phyloP scores from a whole-genome alignment of 2,329 filamentous ascomycete genomes.

The Intubia oerlemansii region DNA sequence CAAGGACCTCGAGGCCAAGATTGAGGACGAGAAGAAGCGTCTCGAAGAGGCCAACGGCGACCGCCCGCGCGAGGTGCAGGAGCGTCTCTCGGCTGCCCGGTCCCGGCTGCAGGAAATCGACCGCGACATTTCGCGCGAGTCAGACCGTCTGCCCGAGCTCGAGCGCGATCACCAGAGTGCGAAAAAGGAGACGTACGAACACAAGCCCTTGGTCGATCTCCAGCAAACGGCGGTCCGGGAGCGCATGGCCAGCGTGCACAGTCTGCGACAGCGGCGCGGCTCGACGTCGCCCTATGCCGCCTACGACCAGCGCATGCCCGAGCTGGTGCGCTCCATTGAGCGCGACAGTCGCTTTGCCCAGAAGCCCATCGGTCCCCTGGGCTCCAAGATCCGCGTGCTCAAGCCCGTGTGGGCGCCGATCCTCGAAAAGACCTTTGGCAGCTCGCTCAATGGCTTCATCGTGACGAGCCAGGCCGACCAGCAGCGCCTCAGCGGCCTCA shows the following conservation, averaged over 20 bases:
- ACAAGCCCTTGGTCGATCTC: conserved; percentile 13
- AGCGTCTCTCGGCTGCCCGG: conserved; percentile 34
- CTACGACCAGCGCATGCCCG: conserved; percentile 40
- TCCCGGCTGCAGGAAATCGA: conserved; percentile 22
- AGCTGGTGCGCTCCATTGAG: conserved; percentile 46
- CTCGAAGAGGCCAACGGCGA: conserved; percentile 46
- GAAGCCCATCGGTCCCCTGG: conserved; percentile 68
- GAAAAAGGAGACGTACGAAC: conserved; percentile 11
- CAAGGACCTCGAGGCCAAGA: conserved; percentile 22
- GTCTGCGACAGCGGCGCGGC: conserved; percentile 33
- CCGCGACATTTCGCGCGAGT: conserved; percentile 12
- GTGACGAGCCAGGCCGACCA: conserved; percentile 62
- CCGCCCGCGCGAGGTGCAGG: conserved; percentile 37
- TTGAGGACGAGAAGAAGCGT: conserved; percentile 33
- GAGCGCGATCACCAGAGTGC: conserved; percentile 14
- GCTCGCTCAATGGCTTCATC: conserved; percentile 52
- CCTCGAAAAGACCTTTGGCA: conserved; percentile 58
- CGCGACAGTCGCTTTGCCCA: conserved; percentile 45
- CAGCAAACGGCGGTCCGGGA: conserved; percentile 33
- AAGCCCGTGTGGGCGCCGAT: conserved; percentile 69
- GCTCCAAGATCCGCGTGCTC: conserved; percentile 51
- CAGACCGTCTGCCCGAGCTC: conserved; percentile 13
- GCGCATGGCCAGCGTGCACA: conserved; percentile 26
- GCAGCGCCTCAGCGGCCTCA: conserved; percentile 40
- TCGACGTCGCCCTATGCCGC: conserved; percentile 26